phyloP scores from a whole-genome alignment of 2,329 filamentous ascomycete genomes.

The Zasmidium cellare region DNA sequence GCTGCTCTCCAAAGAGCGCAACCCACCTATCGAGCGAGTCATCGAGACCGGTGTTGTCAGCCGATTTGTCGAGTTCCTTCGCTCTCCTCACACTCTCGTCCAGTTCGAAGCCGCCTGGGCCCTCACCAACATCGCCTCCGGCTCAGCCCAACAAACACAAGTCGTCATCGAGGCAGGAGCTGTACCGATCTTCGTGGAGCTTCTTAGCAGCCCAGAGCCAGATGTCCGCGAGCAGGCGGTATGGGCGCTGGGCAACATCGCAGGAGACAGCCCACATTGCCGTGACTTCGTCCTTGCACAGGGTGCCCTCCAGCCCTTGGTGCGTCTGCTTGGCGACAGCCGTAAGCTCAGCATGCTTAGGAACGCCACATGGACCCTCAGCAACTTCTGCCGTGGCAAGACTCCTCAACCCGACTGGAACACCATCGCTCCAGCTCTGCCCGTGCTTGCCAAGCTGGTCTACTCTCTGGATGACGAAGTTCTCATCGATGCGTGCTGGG shows the following conservation, averaged over 20 bases:
- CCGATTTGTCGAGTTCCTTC: constrained; percentile 97
- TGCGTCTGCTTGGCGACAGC: constrained; percentile 89
- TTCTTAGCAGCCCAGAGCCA: constrained; percentile 91
- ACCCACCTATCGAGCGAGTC: constrained; percentile 97
- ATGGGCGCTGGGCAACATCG: constrained; percentile 98
- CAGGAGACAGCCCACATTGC: constrained; percentile 95
- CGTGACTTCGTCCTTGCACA: constrained; percentile 93
- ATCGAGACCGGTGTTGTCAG: constrained; percentile 98
- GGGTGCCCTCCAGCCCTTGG: constrained; percentile 85
- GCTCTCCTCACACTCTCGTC: constrained; percentile 94
- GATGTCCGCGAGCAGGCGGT: constrained; percentile 98
- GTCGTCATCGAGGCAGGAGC: constrained; percentile 98
- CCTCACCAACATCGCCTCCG: constrained; percentile 97
- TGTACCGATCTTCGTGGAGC: constrained; percentile 96
- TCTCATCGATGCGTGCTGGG: constrained; percentile 98
- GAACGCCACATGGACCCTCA: constrained; percentile 98
- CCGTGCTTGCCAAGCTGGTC: constrained; percentile 93
- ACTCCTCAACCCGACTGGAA: constrained; percentile 97
- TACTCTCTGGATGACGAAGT: constrained; percentile 99
- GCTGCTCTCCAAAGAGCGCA: constrained; percentile 96
- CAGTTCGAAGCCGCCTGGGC: constrained; percentile 99
- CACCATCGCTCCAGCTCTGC: constrained; percentile 90
- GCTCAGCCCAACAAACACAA: constrained; percentile 94
- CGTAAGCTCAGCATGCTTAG: constrained; percentile 98
- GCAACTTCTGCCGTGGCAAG: constrained; percentile 99